Percentiles rank a stretch among this genome's conserved stretches.
Evolutionary conservation across 371 early-diverging fungal species (phyloP).

Genomic region (Mucor mucedo): DNA sequence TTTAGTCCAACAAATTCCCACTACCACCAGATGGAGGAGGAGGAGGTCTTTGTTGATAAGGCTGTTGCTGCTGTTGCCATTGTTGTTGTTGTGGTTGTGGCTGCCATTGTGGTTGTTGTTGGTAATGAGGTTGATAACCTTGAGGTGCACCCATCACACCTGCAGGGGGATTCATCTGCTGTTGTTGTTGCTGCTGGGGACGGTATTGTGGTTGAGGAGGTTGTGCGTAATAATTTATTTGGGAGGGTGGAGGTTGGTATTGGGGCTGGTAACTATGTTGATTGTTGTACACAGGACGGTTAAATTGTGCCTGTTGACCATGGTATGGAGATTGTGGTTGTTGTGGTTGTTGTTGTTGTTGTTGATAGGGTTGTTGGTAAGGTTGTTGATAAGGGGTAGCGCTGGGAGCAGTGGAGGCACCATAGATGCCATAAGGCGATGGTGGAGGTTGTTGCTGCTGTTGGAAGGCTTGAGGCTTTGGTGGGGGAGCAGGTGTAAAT

Average conservation of each 20-base stretch:
- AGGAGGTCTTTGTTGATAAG: constrained; percentile 28
- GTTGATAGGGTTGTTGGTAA: constrained; percentile 25
- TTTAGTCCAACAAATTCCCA: constrained; percentile 23
- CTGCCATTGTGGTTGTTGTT: constrained; percentile 21
- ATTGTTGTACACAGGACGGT: constrained; percentile 10
- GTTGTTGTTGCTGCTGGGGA: constrained; percentile 7
- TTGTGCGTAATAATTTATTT: constrained; percentile 23
- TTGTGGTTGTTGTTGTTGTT: constrained; percentile 22
- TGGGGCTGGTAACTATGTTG: constrained; percentile 25
- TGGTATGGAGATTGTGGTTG: constrained; percentile 26
- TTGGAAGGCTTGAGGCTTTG: constrained; percentile 24
- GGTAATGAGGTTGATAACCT: constrained; percentile 10
- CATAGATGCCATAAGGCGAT: constrained; percentile 15
- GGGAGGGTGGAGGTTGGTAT: constrained; percentile 35
- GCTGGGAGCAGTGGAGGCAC: constrained; percentile 10
- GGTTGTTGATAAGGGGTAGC: constrained; percentile 19
- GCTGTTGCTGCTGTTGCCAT: constrained; percentile 25
- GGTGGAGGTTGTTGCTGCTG: constrained; percentile 13
- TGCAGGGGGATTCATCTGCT: neutral
- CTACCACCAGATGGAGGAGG: constrained; percentile 1
- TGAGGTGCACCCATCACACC: constrained; percentile 4
- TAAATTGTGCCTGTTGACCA: constrained; percentile 31
- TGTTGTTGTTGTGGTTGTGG: constrained; percentile 33
- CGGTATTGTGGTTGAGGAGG: constrained; percentile 9
- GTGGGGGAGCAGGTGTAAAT: constrained; percentile 34